Evolutionary conservation across 345 rosid species (phyloP).

Genomic region (Eucalyptus cloeziana): DNA sequence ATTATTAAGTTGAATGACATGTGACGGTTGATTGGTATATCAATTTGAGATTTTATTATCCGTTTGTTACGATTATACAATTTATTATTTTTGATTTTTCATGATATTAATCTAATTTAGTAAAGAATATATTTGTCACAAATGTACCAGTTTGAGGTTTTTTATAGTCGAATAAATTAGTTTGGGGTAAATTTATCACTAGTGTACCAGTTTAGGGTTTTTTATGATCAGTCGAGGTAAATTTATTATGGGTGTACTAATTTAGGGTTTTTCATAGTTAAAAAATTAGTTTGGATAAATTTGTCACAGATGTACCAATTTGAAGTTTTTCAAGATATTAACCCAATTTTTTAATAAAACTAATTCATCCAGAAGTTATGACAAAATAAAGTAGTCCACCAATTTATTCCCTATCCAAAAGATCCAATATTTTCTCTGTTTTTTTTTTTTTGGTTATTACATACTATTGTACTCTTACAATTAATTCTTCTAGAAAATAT

Average conservation of each 20-base stretch:
- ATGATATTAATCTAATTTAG: too few species aligned
- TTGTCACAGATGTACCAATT: rapidly evolving
- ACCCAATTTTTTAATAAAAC: too few species aligned
- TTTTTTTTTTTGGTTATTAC: rapidly evolving
- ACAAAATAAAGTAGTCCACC: not conserved
- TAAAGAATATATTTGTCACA: too few species aligned
- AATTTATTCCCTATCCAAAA: not conserved
- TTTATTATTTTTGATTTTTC: too few species aligned
- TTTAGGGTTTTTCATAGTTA: rapidly evolving
- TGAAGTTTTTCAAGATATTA: rapidly evolving
- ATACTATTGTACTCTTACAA: not conserved
- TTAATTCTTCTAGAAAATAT: not conserved
- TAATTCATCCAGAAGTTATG: not conserved
- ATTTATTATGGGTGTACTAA: rapidly evolving
- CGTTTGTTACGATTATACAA: too few species aligned
- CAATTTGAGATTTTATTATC: too few species aligned
- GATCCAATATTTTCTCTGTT: not conserved
- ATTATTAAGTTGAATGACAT: too few species aligned
- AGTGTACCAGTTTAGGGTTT: rapidly evolving
- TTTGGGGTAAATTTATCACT: rapidly evolving
- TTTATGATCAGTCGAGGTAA: rapidly evolving
- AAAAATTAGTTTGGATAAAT: too few species aligned
- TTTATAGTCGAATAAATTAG: rapidly evolving
- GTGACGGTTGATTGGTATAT: rapidly evolving
- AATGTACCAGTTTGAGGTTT: rapidly evolving